A percentile compares a stretch with the other conserved stretches of the same genome.
Evolutionary conservation across 2,329 filamentous ascomycete species (phyloP).

Genomic region (Teratosphaeriaceae sp.): DNA sequence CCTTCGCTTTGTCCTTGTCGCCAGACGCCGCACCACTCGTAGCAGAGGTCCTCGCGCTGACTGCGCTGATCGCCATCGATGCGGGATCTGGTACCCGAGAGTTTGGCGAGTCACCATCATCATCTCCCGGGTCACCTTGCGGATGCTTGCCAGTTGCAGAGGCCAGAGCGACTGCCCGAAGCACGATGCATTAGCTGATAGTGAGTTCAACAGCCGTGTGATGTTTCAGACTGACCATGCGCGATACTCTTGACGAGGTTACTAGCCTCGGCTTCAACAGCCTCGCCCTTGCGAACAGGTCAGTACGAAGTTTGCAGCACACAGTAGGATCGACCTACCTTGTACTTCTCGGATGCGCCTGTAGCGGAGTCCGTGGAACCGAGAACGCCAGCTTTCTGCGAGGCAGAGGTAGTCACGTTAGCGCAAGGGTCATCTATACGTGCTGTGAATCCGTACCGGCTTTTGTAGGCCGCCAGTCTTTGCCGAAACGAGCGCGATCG

Average conservation of each 20-base stretch:
- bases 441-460: no score
- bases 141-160: constrained; percentile 73
- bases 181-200: no score
- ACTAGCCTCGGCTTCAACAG: constrained; percentile 73
- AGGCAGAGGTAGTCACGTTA: no score
- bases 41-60: constrained; percentile 48
- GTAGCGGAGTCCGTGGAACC: constrained; percentile 72
- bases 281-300: no score
- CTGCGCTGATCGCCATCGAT: constrained; percentile 46
- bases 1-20: constrained; percentile 68
- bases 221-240: no score
- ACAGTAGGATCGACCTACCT: no score
- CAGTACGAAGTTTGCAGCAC: no score
- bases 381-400: constrained; percentile 65
- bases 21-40: constrained; percentile 45
- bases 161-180: constrained; percentile 66
- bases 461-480: constrained; percentile 70
- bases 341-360: constrained; percentile 74
- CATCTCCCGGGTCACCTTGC: constrained; percentile 50
- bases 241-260: constrained; percentile 72
- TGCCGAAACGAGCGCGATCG: constrained; percentile 63
- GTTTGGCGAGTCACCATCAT: constrained; percentile 39
- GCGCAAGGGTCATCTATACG: no score
- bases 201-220: no score
- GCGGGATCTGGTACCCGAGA: constrained; percentile 56